Base-by-base conservation (phyloP, 1,284 basidiomycete genomes). In the Cutaneotrichosporon dermatis region DNA sequence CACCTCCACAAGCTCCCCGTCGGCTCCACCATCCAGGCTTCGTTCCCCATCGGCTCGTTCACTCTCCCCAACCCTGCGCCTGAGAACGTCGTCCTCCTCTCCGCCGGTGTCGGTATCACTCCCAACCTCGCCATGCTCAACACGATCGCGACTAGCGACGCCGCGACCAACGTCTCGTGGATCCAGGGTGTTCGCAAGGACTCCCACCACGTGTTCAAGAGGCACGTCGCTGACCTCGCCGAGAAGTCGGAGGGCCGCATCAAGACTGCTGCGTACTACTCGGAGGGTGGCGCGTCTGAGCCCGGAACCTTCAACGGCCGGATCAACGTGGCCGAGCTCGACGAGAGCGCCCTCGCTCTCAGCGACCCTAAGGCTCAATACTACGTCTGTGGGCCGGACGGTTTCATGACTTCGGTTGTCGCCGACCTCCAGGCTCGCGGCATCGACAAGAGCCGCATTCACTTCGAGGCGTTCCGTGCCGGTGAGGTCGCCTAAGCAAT, bases 61-160 rank as follows among this genome's bases (percentile, higher is more conserved):
- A 55, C 64, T 16, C 66, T 69, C 50, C 68, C 67, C 63, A 53
- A 61, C 35, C 55, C 57, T 7, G 34, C 57, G 15, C 54, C 61
- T 37, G 60, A 68, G 48, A 59, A 71, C 58, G 49, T 74, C n/a
- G 69, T 75, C 40, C 61, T 75, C 46, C 60, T 74, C 36, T 71
- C 71, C 6, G 73, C 66, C 7, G 73, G 73, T 10, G 69, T 73
- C 42, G 73, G 73, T 33, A 66, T 70, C 51, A 75, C 72, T 8
- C 66, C 70, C 37, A 60, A 70, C 52, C 60, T 73, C 44, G 64
- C 72, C 34, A 75, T 75, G 25, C 67, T 75, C 52, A 72, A 71
- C 63, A 57, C 68, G 10, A 25, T 64, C 39, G 34, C 49, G 11
- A 12, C 44, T 25, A 39, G 25, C 55, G 49, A 59, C 45, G 35